A percentile compares a stretch with the other conserved stretches of the same genome.
Evolutionary conservation across 2,329 filamentous ascomycete species (phyloP).

Genomic region (Endothia cerciana): DNA sequence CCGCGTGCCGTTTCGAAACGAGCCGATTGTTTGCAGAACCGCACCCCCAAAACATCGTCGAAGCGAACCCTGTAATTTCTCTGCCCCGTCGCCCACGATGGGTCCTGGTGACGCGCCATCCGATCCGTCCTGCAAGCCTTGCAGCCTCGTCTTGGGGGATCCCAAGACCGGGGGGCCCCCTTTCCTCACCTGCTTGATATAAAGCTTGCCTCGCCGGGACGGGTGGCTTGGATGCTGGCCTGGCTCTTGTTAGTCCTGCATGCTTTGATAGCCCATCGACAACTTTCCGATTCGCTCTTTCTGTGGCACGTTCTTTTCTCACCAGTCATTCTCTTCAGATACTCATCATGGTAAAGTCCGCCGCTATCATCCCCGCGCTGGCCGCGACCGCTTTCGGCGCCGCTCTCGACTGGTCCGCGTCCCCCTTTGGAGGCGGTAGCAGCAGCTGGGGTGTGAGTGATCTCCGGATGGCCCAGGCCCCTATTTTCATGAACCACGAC

Average conservation of each 20-base stretch:
- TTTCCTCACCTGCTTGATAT: neutral
- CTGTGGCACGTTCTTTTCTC: neutral
- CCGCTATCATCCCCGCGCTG: constrained; percentile 23
- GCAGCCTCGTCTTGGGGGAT: constrained; percentile 7
- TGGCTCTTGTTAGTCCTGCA: constrained; percentile 3
- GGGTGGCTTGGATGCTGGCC: neutral
- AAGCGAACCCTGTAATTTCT: constrained; percentile 16
- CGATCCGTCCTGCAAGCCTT: constrained; percentile 1
- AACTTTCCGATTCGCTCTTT: constrained; percentile 4
- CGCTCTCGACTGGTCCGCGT: constrained; percentile 9
- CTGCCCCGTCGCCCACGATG: neutral
- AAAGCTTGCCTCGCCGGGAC: constrained; percentile 1
- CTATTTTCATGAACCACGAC: neutral
- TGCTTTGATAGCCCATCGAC: constrained; percentile 12
- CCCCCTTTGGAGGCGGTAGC: constrained; percentile 7
- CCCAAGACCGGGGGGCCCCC: neutral
- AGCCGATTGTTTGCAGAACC: neutral
- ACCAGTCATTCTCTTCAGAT: neutral
- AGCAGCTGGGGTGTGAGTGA: constrained; percentile 11
- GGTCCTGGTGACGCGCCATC: constrained; percentile 5
- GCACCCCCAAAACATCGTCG: constrained; percentile 8
- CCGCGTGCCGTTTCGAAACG: constrained; percentile 12
- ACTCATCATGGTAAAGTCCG: constrained; percentile 21
- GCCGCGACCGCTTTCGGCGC: constrained; percentile 19
- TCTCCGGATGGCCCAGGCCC: neutral